Evolutionary conservation across 805 yeast genomes (phyloP), one percentile per base, ranked within the genome.

Genomic region (Candida sakaeoensis): DNA sequence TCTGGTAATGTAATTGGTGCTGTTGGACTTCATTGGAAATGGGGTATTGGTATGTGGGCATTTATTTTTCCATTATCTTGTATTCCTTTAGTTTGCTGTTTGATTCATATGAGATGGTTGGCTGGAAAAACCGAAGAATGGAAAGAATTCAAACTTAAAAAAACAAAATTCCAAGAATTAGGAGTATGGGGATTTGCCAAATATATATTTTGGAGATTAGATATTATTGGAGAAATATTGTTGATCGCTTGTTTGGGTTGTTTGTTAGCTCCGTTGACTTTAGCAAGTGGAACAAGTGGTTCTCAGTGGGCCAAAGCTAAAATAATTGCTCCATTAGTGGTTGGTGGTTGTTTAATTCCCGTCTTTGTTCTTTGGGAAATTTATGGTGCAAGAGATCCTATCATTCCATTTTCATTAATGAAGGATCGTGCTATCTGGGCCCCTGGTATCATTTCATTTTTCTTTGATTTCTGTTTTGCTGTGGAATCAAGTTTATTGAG

Each of bases 1-100:
- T 61, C 80, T 21, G 91, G 88, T 53, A 65, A 79, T 50, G 66
- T 85, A 35, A 60, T 74, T 12, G 47, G 57, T 7, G 60, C 60
- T 25, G 58, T 70, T 41, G 61, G 61, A 24, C 59, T 59, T 9
- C 54, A 69, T 24, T 81, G 87, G 82, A 69, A 79, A 9, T 84
- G 90, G 90, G 82, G 82, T 52, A 77, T 82, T 49, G 89, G 82
- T 28, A 82, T 84, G 75, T 84, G 85, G 85, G 88, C 89, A 1
- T 79, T 81, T 50, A 81, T 84, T 47, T 75, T 79, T 70, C 90
- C 90, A 25, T 62, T 81, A 27, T 54, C 79, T 4, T 65, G 81
- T 48, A 38, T 84, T n/a, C 91, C 90, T 15, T 58, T 84, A 37
- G 48, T 81, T 6, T 46, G 49, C 4, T 72, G 81, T 51, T 62